Evolutionary conservation across 2,329 filamentous ascomycete species (phyloP).

Genomic region (Aureobasidium vineae): DNA sequence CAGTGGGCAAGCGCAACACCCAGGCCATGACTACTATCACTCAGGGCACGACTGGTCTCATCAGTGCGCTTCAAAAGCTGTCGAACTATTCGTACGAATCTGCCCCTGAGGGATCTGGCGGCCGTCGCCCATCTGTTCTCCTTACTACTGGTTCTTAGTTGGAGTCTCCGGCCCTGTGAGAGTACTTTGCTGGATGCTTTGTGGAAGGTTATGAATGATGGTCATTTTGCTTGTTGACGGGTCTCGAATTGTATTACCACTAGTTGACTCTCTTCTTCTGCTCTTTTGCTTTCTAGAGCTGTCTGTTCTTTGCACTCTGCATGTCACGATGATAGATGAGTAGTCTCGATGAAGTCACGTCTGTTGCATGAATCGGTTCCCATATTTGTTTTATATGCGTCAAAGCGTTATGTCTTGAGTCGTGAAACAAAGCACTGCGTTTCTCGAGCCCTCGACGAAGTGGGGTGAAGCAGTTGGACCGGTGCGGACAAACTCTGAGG

Average conservation of each 20-base stretch:
- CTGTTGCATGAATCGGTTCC: not conserved
- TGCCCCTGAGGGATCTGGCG: not conserved
- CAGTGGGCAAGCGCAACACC: conserved; percentile 81
- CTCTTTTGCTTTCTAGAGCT: not conserved
- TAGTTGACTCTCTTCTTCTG: not conserved
- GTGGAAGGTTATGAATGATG: not conserved
- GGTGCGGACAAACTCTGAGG: not conserved
- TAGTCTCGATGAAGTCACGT: conserved; percentile 12
- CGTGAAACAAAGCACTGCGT: not conserved
- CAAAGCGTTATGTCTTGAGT: not conserved
- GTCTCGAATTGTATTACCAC: not conserved
- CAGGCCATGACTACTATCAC: conserved; percentile 82
- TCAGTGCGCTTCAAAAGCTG: conserved; percentile 22
- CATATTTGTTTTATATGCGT: too few relatives aligned
- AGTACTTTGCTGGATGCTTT: not conserved
- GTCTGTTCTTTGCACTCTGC: not conserved
- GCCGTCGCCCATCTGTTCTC: conserved; percentile 19
- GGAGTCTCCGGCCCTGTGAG: not conserved
- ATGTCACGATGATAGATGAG: conserved; percentile 13
- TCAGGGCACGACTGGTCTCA: conserved; percentile 73
- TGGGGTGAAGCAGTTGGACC: not conserved
- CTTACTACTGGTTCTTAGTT: conserved; percentile 21
- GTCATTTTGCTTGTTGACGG: not conserved
- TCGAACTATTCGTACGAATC: conserved; percentile 12
- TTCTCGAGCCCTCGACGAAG: not conserved